A percentile compares a stretch with the other conserved stretches of the same genome.
Evolutionary conservation across 306 rosid genomes (phyloP).

Genomic region (Cercis canadensis): DNA sequence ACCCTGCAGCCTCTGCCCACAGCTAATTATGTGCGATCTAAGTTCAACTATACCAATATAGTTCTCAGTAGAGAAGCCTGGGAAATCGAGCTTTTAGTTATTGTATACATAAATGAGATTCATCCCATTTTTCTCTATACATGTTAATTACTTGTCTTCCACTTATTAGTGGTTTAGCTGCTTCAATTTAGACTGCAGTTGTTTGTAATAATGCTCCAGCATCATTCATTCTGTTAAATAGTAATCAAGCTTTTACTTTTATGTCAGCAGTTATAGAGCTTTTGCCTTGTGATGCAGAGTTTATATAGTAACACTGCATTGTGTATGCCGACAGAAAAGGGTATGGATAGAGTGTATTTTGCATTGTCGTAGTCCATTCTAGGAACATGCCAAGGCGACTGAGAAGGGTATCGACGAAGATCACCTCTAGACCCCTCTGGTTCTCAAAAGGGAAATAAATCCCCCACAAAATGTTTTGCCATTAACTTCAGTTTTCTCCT

Average conservation of each 20-base stretch:
- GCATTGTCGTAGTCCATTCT: too few relatives aligned
- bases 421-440: too few relatives aligned
- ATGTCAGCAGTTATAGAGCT: not conserved
- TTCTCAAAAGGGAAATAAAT: too few relatives aligned
- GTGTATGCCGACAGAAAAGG: too few relatives aligned
- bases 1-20: slow-evolving; percentile 77
- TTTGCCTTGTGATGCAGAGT: too few relatives aligned
- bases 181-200: slow-evolving; percentile 45
- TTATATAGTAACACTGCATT: too few relatives aligned
- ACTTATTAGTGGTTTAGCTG: slow-evolving; percentile 20
- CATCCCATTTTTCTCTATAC: slow-evolving; percentile 37
- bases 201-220: slow-evolving; percentile 46
- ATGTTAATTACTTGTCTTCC: slow-evolving; percentile 19
- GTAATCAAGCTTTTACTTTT: slow-evolving; percentile 23
- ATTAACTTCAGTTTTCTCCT: too few relatives aligned
- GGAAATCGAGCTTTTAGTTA: slow-evolving; percentile 33
- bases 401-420: too few relatives aligned
- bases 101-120: slow-evolving; percentile 41
- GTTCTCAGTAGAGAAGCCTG: slow-evolving; percentile 35
- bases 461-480: too few relatives aligned
- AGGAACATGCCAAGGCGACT: too few relatives aligned
- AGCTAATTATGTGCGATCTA: slow-evolving; percentile 56
- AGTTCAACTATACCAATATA: slow-evolving; percentile 34
- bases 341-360: too few relatives aligned
- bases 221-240: slow-evolving; percentile 36